These are phyloP conservation scores for Heimioporus retisporus DNA, from an alignment of 1,284 basidiomycete species.

Conservation along the genomic window DNA sequence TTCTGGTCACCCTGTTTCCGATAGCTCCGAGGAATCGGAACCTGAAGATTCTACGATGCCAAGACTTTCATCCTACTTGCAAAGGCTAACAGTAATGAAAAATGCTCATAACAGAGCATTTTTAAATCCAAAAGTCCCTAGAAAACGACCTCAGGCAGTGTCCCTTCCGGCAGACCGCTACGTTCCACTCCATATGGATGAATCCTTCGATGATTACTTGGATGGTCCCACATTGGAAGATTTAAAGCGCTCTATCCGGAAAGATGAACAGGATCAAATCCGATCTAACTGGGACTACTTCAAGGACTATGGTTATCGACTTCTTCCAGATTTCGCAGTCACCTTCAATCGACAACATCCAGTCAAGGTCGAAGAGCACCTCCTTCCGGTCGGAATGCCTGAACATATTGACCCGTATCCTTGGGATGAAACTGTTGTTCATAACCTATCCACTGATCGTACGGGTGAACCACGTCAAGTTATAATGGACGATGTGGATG, in stretches of 20 bases:
- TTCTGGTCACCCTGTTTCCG: neutral
- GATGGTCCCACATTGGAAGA: constrained; percentile 13
- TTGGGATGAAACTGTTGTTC: constrained; percentile 8
- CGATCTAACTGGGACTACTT: no score
- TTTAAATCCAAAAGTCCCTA: neutral
- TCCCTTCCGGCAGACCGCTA: neutral
- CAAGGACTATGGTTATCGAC: no score
- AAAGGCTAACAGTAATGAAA: neutral
- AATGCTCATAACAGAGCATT: neutral
- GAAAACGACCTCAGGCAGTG: neutral
- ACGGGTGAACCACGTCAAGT: neutral
- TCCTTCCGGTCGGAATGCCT: no score
- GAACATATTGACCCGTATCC: neutral
- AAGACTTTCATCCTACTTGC: constrained; percentile 1
- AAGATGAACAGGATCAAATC: no score
- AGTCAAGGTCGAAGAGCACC: no score
- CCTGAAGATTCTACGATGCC: neutral
- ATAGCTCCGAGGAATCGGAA: neutral
- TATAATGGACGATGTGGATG: neutral
- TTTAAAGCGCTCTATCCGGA: neutral
- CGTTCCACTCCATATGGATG: constrained; percentile 2
- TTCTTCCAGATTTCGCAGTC: no score
- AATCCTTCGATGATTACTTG: constrained; percentile 14
- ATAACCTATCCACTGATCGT: neutral
- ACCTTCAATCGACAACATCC: no score